Percentiles rank a stretch among this genome's conserved stretches.
These are phyloP conservation scores for Rosa hybrid DNA, from an alignment of 331 rosid species.

Conservation along the genomic window DNA sequence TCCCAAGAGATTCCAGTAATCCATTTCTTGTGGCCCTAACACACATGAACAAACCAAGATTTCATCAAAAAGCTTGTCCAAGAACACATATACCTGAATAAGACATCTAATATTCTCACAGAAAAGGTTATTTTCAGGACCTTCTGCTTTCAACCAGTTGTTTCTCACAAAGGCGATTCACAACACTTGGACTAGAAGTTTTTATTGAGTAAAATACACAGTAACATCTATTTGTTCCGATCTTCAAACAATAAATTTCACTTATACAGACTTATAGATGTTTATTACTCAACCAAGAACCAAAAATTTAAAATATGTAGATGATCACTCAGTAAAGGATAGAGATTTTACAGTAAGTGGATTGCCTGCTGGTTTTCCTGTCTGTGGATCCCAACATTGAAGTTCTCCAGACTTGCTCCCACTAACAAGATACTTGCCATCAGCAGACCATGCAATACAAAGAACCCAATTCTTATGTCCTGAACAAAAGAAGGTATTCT, in stretches of 20 bases:
- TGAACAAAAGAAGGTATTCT: conserved; percentile 30
- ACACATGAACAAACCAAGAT: conserved; percentile 8
- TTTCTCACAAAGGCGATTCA: not conserved
- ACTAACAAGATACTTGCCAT: conserved; percentile 88
- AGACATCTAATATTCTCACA: not conserved
- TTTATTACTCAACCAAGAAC: not conserved
- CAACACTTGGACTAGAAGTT: not conserved
- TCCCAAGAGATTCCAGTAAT: conserved; percentile 97
- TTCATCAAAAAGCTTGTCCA: not conserved
- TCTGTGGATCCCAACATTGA: conserved; percentile 86
- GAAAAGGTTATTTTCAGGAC: not conserved
- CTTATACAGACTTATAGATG: not conserved
- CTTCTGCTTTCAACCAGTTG: not conserved
- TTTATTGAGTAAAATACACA: not conserved
- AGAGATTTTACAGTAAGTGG: conserved; percentile 55
- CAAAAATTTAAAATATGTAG: not conserved
- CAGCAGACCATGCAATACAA: conserved; percentile 95
- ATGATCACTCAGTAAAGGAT: conserved; percentile 6
- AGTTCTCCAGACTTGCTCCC: conserved; percentile 95
- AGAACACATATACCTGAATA: not conserved
- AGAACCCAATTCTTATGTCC: conserved; percentile 97
- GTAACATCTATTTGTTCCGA: not conserved
- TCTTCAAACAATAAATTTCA: not conserved
- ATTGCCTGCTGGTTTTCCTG: conserved; percentile 75
- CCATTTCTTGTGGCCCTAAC: conserved; percentile 94